These are phyloP conservation scores for Rhodotorula diobovata DNA, from an alignment of 768 basidiomycete genomes.

Conservation along the genomic window DNA sequence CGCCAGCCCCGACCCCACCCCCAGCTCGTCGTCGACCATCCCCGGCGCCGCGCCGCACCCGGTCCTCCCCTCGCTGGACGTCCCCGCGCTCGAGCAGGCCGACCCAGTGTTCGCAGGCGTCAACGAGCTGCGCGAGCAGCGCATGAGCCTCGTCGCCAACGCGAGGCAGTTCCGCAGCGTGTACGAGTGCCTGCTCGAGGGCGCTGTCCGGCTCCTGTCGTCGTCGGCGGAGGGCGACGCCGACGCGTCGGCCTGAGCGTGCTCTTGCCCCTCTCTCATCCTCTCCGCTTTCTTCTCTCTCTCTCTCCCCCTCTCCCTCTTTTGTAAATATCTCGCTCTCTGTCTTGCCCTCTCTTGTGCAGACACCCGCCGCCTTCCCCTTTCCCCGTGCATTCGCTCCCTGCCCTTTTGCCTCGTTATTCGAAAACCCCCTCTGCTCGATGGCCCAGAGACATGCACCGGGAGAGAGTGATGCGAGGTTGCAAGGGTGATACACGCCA, in stretches of 20 bases:
- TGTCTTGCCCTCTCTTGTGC: too few relatives aligned
- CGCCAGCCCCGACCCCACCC: not conserved
- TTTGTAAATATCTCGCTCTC: too few relatives aligned
- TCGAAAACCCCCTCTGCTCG: not conserved
- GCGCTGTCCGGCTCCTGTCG: not conserved
- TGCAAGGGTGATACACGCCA: not conserved
- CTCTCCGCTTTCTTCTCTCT: too few relatives aligned
- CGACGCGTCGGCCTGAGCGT: too few relatives aligned
- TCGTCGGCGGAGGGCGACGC: too few relatives aligned
- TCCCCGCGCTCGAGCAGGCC: constrained; percentile 54
- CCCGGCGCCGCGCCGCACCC: not conserved
- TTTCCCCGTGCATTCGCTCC: not conserved
- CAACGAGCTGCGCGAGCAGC: constrained; percentile 89
- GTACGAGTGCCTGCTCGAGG: constrained; percentile 31
- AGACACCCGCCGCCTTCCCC: too few relatives aligned
- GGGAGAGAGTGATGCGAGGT: not conserved
- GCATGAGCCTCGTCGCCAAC: constrained; percentile 95
- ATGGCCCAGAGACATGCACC: not conserved
- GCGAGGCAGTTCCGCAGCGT: constrained; percentile 83
- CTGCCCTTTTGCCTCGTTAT: not conserved
- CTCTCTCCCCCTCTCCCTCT: too few relatives aligned
- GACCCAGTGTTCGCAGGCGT: constrained; percentile 77
- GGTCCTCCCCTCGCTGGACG: not conserved
- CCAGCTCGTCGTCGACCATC: not conserved
- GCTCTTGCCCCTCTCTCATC: too few relatives aligned